Conservation (phyloP, 106 monocot genomes). For the Hemerocallis citrina region DNA sequence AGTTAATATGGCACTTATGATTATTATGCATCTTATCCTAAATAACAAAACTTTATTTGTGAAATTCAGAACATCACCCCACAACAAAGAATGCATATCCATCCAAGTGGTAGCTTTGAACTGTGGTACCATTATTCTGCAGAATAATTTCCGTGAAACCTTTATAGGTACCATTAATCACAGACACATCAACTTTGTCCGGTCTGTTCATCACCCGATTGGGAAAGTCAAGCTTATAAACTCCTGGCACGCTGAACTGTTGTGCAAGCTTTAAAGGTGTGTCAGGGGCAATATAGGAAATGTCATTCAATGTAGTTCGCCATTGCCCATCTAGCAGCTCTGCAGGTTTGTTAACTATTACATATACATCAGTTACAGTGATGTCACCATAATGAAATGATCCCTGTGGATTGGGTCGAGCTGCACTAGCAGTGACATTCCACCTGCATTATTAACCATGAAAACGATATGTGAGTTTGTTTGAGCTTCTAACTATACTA, state of each 20-base stretch:
- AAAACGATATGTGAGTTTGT: background rate
- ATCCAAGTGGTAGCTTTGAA: slow-evolving; percentile 92
- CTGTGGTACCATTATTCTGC: slow-evolving; percentile 76
- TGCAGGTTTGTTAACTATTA: slow-evolving; percentile 54
- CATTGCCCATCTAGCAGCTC: slow-evolving; percentile 61
- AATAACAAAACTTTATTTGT: background rate
- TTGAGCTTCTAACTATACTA: background rate
- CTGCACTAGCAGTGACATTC: slow-evolving; percentile 92
- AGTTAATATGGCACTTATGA: background rate
- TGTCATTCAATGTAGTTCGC: slow-evolving; percentile 79
- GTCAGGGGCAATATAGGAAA: slow-evolving; percentile 80
- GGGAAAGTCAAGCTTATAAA: slow-evolving; percentile 94
- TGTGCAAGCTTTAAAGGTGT: slow-evolving; percentile 93
- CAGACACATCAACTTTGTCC: slow-evolving; percentile 77
- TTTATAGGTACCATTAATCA: slow-evolving; percentile 90
- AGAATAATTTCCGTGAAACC: slow-evolving; percentile 92
- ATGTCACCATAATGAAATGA: slow-evolving; percentile 92
- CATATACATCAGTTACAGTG: slow-evolving; percentile 83
- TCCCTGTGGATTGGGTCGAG: slow-evolving; percentile 96
- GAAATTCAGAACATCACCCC: slow-evolving; percentile 40
- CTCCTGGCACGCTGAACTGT: slow-evolving; percentile 79
- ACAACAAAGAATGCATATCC: slow-evolving; percentile 99
- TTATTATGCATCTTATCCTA: background rate
- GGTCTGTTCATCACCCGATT: slow-evolving; percentile 76
- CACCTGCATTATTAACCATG: too few species aligned